A percentile compares a stretch with the other conserved stretches of the same genome.
phyloP scores from a whole-genome alignment of 192 early-diverging fungal species.

The Dimargaris cristalligena region DNA sequence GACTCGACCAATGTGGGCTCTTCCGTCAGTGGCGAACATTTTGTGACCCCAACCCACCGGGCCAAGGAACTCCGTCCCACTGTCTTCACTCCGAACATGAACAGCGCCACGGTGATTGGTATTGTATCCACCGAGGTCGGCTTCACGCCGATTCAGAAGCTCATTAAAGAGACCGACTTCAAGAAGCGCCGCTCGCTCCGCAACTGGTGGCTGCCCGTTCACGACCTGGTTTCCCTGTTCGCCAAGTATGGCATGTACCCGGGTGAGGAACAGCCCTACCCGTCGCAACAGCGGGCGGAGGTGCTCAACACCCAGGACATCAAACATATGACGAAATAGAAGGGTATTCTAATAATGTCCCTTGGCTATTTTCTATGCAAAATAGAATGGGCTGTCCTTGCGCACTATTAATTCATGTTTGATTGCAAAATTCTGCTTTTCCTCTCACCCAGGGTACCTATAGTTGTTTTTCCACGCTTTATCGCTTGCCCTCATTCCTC shows the following conservation, averaged over 20 bases:
- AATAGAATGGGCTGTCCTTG: too few species aligned
- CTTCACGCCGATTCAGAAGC: conserved; percentile 52
- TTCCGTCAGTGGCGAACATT: conserved; percentile 5
- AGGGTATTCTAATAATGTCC: too few species aligned
- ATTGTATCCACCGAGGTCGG: conserved; percentile 56
- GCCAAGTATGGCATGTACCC: conserved; percentile 29
- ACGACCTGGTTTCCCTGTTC: conserved; percentile 42
- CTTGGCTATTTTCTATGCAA: too few species aligned
- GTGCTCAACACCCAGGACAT: background rate
- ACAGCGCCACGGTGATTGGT: conserved; percentile 63
- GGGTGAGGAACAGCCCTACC: conserved; percentile 7
- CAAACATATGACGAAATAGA: background rate
- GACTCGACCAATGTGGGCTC: background rate
- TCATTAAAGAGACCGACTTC: conserved; percentile 60
- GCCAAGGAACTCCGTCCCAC: conserved; percentile 31
- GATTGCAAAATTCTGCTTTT: too few species aligned
- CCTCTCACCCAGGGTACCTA: too few species aligned
- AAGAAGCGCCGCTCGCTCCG: conserved; percentile 50
- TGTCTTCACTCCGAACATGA: conserved; percentile 37
- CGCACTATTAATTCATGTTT: too few species aligned
- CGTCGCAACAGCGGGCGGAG: background rate
- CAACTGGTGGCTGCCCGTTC: conserved; percentile 50
- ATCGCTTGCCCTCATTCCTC: too few species aligned
- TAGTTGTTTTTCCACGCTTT: too few species aligned
- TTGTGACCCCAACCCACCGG: conserved; percentile 20